These are phyloP conservation scores for Aspergillus cristatus DNA, from an alignment of 495 filamentous ascomycete genomes.

Conservation along the genomic window DNA sequence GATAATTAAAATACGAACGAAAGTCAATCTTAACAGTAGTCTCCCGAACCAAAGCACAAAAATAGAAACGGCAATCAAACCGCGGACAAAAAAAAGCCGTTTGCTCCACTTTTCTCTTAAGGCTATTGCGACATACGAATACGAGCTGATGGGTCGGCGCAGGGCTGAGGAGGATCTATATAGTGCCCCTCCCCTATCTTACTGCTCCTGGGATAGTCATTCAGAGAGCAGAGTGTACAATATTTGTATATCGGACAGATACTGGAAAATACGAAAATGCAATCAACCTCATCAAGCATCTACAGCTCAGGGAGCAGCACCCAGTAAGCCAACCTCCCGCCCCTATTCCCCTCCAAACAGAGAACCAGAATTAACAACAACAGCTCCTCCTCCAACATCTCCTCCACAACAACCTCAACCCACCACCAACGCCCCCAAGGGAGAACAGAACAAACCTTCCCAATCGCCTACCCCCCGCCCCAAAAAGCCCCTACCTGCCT, in stretches of 20 bases:
- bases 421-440: constrained; percentile 4
- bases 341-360: not conserved
- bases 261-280: not conserved
- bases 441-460: constrained; percentile 22
- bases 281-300: not conserved
- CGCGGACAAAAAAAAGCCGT: no score
- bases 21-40: no score
- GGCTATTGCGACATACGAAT: no score
- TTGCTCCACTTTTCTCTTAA: no score
- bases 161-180: no score
- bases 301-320: not conserved
- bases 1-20: no score
- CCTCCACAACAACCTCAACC: not conserved
- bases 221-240: no score
- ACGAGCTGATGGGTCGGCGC: no score
- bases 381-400: not conserved
- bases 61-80: no score
- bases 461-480: constrained; percentile 28
- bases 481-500: constrained; percentile 19
- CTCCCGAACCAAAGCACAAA: no score
- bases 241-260: not conserved
- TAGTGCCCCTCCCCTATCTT: no score
- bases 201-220: no score
- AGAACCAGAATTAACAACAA: not conserved
- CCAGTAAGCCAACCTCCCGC: not conserved